phyloP scores from a whole-genome alignment of 176 grass and related monocot genomes.

The Rhynchospora breviuscula region DNA sequence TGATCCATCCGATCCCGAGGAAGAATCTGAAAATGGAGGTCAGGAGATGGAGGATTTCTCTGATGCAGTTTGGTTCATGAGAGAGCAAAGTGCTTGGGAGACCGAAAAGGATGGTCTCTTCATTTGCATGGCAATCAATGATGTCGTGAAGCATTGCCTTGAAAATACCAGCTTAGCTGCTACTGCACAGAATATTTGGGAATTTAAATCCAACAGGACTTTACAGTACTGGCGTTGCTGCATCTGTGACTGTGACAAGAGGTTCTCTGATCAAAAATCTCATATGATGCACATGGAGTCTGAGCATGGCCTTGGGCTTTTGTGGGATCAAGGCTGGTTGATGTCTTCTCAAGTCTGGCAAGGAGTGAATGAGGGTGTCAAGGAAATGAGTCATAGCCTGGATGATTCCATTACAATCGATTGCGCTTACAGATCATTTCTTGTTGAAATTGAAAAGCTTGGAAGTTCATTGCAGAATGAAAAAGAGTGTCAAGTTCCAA shows the following conservation, averaged over 20 bases:
- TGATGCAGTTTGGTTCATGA: too few relatives aligned
- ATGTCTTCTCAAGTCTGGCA: neutral
- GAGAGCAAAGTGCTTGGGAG: neutral
- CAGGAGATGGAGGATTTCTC: too few relatives aligned
- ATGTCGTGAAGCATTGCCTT: neutral
- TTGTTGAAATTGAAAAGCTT: neutral
- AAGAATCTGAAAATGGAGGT: neutral
- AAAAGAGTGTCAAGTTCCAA: neutral
- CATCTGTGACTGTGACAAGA: neutral
- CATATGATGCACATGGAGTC: neutral
- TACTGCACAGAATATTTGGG: neutral
- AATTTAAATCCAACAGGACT: neutral
- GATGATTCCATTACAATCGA: neutral
- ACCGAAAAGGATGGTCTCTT: neutral
- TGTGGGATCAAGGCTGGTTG: neutral
- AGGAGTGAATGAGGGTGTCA: neutral
- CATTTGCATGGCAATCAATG: neutral
- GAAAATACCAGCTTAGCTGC: neutral
- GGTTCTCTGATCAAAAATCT: neutral
- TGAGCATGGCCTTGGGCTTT: neutral
- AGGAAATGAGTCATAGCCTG: neutral
- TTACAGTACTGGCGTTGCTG: neutral
- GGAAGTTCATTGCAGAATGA: neutral
- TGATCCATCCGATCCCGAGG: neutral
- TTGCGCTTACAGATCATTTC: neutral